phyloP scores from a whole-genome alignment of 2,329 filamentous ascomycete species.

The Elsinoe perseae region DNA sequence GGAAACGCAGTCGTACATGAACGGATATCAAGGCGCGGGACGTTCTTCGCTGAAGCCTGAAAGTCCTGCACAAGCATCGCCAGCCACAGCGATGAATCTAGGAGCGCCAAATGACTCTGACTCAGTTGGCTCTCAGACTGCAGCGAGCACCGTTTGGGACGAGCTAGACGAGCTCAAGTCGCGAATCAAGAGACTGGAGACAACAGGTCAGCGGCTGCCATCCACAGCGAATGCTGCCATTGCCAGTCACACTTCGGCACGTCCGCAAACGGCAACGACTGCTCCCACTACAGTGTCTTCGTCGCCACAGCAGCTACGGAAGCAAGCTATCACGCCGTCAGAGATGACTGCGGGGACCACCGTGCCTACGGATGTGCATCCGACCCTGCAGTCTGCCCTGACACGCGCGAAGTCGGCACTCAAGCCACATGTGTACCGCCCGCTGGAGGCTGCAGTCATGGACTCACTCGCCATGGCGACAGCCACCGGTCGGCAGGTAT shows the following conservation, averaged over 20 bases:
- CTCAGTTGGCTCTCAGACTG: constrained; percentile 79
- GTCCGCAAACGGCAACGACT: constrained; percentile 84
- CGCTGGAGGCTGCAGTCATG: constrained; percentile 70
- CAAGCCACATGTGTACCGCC: constrained; percentile 62
- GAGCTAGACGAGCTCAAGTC: constrained; percentile 94
- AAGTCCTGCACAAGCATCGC: background rate
- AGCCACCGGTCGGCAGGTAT: constrained; percentile 65
- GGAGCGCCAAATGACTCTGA: constrained; percentile 43
- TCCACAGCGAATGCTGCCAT: constrained; percentile 74
- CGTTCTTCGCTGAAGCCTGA: background rate
- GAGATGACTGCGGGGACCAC: constrained; percentile 34
- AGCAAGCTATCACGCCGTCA: constrained; percentile 31
- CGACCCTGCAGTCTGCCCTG: constrained; percentile 71
- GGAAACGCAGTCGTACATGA: background rate
- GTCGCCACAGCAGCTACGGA: constrained; percentile 67
- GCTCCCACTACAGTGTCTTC: constrained; percentile 84
- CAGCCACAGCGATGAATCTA: background rate
- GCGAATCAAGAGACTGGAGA: constrained; percentile 79
- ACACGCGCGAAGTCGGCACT: constrained; percentile 67
- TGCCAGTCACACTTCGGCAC: constrained; percentile 64
- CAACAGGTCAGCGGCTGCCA: constrained; percentile 73
- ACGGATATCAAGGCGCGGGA: background rate
- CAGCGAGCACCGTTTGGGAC: constrained; percentile 93
- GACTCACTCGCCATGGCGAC: constrained; percentile 74
- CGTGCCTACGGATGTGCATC: constrained; percentile 55